Evolutionary conservation across 768 basidiomycete species (phyloP).

Genomic region (Calocera viscosa): DNA sequence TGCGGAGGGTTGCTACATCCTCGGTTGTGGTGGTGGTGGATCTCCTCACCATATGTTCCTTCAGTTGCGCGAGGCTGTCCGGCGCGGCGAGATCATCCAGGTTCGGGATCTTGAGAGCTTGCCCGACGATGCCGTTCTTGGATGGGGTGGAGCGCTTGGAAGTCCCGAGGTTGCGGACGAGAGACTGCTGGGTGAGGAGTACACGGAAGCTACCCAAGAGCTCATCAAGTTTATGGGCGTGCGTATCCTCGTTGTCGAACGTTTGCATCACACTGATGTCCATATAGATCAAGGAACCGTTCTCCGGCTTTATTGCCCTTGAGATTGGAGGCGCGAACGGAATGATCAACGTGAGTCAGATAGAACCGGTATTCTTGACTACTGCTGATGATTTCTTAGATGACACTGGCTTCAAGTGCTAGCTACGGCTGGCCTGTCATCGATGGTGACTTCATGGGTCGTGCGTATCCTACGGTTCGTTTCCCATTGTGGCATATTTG

Average conservation of each 20-base stretch:
- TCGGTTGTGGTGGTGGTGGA: slow-evolving; percentile 23
- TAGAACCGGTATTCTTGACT: no score
- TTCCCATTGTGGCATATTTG: not conserved
- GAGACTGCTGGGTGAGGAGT: slow-evolving; percentile 10
- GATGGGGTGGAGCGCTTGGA: slow-evolving; percentile 19
- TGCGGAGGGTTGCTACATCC: slow-evolving; percentile 20
- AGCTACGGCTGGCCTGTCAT: not conserved
- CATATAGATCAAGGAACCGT: not conserved
- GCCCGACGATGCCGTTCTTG: slow-evolving; percentile 12
- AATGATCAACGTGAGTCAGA: slow-evolving; percentile 17
- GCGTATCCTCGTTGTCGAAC: slow-evolving; percentile 3
- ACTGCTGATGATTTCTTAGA: not conserved
- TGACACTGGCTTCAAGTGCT: not conserved
- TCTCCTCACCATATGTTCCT: slow-evolving; percentile 16
- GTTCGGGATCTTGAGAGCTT: slow-evolving; percentile 17
- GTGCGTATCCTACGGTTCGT: slow-evolving; percentile 25
- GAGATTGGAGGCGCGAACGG: slow-evolving; percentile 26
- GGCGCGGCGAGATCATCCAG: slow-evolving; percentile 17
- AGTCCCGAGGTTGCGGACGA: slow-evolving; percentile 10
- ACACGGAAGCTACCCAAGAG: slow-evolving; percentile 11
- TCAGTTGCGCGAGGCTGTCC: slow-evolving; percentile 14
- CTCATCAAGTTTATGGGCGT: slow-evolving; percentile 7
- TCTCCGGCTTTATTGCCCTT: not conserved
- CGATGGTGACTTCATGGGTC: slow-evolving; percentile 19
- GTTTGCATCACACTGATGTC: no score